phyloP scores from a whole-genome alignment of 2,329 filamentous ascomycete species.

The Dactylellina sp. region DNA sequence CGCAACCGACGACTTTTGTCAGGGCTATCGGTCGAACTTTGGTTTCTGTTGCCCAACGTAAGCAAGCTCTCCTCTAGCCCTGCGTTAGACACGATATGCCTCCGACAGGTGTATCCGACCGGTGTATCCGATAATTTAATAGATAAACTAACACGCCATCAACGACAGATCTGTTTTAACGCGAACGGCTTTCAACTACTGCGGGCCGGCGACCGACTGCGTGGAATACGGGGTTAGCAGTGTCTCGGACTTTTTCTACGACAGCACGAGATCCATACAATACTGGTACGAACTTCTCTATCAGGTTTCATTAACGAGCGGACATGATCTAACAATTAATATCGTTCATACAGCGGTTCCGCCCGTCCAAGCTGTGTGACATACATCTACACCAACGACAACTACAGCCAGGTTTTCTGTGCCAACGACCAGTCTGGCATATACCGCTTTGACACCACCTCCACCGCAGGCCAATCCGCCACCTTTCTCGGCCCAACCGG shows the following conservation, averaged over 20 bases:
- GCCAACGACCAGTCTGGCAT: slow-evolving; percentile 29
- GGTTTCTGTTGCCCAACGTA: slow-evolving; percentile 53
- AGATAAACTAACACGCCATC: background rate
- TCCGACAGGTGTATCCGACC: too few relatives aligned
- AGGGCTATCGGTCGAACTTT: slow-evolving; percentile 45
- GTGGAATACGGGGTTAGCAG: slow-evolving; percentile 44
- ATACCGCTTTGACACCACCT: slow-evolving; percentile 41
- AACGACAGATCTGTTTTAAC: slow-evolving; percentile 39
- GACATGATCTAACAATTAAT: too few relatives aligned
- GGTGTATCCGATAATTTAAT: background rate
- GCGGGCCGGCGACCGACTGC: slow-evolving; percentile 40
- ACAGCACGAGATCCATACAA: slow-evolving; percentile 54
- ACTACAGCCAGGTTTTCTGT: slow-evolving; percentile 51
- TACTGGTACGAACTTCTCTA: slow-evolving; percentile 33
- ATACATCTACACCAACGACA: slow-evolving; percentile 42
- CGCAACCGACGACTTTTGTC: slow-evolving; percentile 38
- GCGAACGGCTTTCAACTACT: slow-evolving; percentile 48
- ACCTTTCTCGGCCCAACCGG: slow-evolving; percentile 29
- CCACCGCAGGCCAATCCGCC: slow-evolving; percentile 27
- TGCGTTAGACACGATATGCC: too few relatives aligned
- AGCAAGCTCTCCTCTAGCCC: slow-evolving; percentile 1
- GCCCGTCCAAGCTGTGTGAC: slow-evolving; percentile 42
- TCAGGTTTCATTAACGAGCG: too few relatives aligned
- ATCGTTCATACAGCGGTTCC: slow-evolving; percentile 9
- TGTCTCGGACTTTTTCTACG: slow-evolving; percentile 46